Conservation (phyloP, 805 yeast species). For the Hyphopichia homilentoma region DNA sequence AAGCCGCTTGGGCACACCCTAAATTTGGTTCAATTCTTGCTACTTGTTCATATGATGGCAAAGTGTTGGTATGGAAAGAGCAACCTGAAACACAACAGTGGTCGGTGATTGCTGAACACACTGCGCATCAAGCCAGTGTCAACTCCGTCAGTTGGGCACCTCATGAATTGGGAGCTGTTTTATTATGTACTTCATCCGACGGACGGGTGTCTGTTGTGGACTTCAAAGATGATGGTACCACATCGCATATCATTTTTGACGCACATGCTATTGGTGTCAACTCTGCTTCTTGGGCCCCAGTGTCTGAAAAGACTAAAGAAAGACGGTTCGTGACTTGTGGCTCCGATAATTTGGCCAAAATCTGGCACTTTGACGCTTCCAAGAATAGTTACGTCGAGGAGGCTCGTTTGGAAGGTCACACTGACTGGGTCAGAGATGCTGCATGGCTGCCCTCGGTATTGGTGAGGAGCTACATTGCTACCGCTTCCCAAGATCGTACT, state of each 20-base stretch:
- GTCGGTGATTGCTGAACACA: constrained; percentile 83
- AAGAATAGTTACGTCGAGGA: constrained; percentile 63
- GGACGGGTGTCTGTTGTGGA: constrained; percentile 90
- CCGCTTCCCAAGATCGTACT: constrained; percentile 94
- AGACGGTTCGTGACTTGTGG: constrained; percentile 93
- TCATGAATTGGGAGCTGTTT: constrained; percentile 89
- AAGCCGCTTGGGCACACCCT: constrained; percentile 98
- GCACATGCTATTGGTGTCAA: constrained; percentile 96
- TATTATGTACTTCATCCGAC: constrained; percentile 88
- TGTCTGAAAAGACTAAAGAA: constrained; percentile 27
- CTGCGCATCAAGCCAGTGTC: constrained; percentile 89
- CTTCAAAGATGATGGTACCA: constrained; percentile 84
- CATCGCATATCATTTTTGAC: constrained; percentile 55
- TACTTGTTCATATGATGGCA: constrained; percentile 93
- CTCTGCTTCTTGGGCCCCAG: constrained; percentile 93
- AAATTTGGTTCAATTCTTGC: constrained; percentile 95
- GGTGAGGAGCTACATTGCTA: constrained; percentile 84
- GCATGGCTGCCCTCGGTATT: constrained; percentile 95
- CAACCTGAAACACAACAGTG: constrained; percentile 73
- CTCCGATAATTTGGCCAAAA: constrained; percentile 87
- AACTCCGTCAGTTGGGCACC: constrained; percentile 97
- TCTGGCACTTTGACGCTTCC: constrained; percentile 72
- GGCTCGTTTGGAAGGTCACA: constrained; percentile 79
- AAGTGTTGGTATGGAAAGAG: constrained; percentile 92
- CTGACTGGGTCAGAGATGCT: constrained; percentile 98